These are phyloP conservation scores for Xylaria sp. DNA, from an alignment of 2,329 filamentous ascomycete species.

Conservation along the genomic window DNA sequence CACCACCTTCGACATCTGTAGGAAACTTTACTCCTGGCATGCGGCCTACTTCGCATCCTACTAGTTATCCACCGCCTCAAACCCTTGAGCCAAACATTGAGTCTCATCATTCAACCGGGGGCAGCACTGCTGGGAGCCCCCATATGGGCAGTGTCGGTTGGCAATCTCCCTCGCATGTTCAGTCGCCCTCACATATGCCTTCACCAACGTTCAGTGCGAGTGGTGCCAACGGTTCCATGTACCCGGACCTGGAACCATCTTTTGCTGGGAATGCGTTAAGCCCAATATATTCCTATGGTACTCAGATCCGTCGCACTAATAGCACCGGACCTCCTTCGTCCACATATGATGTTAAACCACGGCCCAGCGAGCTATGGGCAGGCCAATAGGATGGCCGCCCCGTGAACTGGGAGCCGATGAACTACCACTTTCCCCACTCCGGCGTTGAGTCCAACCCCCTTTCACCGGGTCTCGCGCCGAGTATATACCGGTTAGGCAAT, in stretches of 20 bases:
- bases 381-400: slow-evolving; percentile 42
- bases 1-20: slow-evolving; percentile 74
- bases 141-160: slow-evolving; percentile 85
- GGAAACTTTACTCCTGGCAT: slow-evolving; percentile 68
- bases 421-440: slow-evolving; percentile 10
- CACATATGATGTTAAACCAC: slow-evolving; percentile 71
- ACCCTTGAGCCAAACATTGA: slow-evolving; percentile 88
- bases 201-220: slow-evolving; percentile 74
- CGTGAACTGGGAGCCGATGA: slow-evolving; percentile 25
- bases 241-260: slow-evolving; percentile 83
- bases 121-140: slow-evolving; percentile 83
- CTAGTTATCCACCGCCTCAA: slow-evolving; percentile 81
- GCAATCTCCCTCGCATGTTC: slow-evolving; percentile 75
- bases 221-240: slow-evolving; percentile 71
- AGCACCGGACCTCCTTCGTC: slow-evolving; percentile 72
- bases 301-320: slow-evolving; percentile 73
- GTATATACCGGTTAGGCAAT: background rate
- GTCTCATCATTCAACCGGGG: slow-evolving; percentile 72
- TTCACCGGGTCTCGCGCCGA: background rate
- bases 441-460: background rate
- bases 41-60: slow-evolving; percentile 87
- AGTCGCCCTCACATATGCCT: slow-evolving; percentile 66
- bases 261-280: slow-evolving; percentile 67
- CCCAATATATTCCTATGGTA: slow-evolving; percentile 77
- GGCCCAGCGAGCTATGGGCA: slow-evolving; percentile 52